Evolutionary conservation across 805 yeast genomes (phyloP), one percentile per base, ranked within the genome.

Genomic region (Brettanomyces sp.): DNA sequence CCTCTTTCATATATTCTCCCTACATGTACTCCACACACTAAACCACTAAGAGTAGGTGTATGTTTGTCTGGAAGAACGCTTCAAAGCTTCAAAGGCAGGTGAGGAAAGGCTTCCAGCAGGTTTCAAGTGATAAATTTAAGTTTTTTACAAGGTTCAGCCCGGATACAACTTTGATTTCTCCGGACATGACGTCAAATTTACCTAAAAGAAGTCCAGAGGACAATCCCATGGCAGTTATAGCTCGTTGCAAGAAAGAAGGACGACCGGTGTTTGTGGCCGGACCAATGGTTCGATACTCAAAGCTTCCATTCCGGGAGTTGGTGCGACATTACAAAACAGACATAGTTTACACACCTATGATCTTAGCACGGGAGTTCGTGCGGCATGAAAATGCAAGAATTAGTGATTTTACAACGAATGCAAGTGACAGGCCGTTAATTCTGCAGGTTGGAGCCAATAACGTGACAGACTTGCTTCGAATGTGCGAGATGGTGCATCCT

Each of bases 261-360:
- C 63, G 82, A 48, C 82, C 83, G 0, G 87, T 76, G 1, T 74
- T 72, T 39, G 72, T 85, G 9, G 81, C 86, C 1, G 99, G 98
- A 0, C 99, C 99, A 4, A 93, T 93, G 99, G 99, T 93, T 1
- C 70, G 99, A 44, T 93, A 93, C 68, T 87, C 96, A 1, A 91
- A 93, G 62, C 73, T 93, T 39, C 96, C 98, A 3, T 91, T 93
- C 58, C 72, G 99, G 44, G 85, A 86, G 48, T 68, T 86, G 5
- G 80, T 85, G 13, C 65, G 96, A 32, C 80, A 80, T 36, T 86
- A 80, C 60, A 70, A 76, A 45, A 78, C 82, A 40, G 95, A 89
- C 59, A 81, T 91, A 7, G 95, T 88, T 3, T 90, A 93, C 59
- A 79, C 95, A 0, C 99, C 99, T 8, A 93, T 93, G 99, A 90